Base-by-base conservation (phyloP, 306 rosid species). In the Corylus avellana region DNA sequence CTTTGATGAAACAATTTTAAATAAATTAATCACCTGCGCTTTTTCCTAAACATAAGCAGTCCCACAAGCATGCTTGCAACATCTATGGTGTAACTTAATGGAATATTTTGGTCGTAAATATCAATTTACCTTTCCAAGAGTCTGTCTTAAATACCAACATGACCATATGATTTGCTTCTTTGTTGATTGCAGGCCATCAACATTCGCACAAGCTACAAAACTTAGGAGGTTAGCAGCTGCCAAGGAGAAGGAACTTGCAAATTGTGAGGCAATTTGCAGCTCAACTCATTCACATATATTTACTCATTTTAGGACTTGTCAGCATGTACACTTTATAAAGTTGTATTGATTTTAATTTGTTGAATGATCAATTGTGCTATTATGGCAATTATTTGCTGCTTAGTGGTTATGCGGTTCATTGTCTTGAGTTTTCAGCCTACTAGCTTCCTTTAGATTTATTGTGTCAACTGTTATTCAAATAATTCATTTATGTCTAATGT, bases 121-220 rank as follows among this genome's bases (percentile, higher is more conserved):
- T 7, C 17, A 25, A 32, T 27, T 27, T 32, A 32, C 20, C 22
- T 29, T 70, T 70, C 54, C 22, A 22, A n/a, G 53, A 63, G 77
- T 74, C 67, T 68, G 63, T 74, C 50, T 77, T 46, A 74, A 51
- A 39, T 62, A 61, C 35, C 46, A 8, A 12, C 62, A 51, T 50
- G 13, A 63, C 48, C 29, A 57, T 69, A 29, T 71, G 59, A 76
- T 74, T 50, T 58, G 53, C 47, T 53, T 53, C 25, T 77, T 48
- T 81, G 74, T 79, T 82, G 32, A 70, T 62, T 75, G 47, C 80
- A 92, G 98, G 88, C 98, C 96, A 56, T 90, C 97, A 35, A 95
- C 97, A 47, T 95, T 93, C 78, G 96, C 97, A 8, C 99, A 91
- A 84, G 97, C 96, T 39, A 93, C 99, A 11, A 90, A 91, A 63